phyloP scores from a whole-genome alignment of 345 rosid species.

The Excoecaria cochinchinensis region DNA sequence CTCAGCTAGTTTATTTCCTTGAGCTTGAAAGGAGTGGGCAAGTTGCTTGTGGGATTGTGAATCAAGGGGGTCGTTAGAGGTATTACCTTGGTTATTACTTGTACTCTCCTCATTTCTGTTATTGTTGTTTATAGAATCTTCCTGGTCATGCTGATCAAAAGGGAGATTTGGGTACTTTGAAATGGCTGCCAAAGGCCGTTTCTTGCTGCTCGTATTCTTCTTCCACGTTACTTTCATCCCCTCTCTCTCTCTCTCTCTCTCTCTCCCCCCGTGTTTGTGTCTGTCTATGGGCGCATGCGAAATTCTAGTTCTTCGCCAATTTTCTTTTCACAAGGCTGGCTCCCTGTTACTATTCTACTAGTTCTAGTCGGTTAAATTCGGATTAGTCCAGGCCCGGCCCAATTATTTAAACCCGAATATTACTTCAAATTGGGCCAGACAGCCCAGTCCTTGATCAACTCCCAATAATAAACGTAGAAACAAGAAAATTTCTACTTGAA shows the following conservation, averaged over 20 bases:
- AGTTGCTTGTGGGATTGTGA: conserved; percentile 35
- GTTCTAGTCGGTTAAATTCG: background rate
- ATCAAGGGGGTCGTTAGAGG: conserved; percentile 13
- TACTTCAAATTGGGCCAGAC: no score
- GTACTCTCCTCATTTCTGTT: background rate
- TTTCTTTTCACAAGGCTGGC: background rate
- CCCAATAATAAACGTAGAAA: no score
- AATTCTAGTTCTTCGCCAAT: background rate
- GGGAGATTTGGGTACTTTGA: conserved; percentile 54
- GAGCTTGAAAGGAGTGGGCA: conserved; percentile 56
- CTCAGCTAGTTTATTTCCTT: conserved; percentile 81
- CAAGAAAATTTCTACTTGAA: no score
- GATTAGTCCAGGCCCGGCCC: no score
- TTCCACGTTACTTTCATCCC: conserved; percentile 80
- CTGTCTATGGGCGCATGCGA: background rate
- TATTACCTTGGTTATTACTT: background rate
- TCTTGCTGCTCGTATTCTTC: conserved; percentile 44
- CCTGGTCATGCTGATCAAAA: conserved; percentile 41
- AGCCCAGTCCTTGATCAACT: no score
- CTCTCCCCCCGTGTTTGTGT: no score
- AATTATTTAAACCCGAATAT: no score
- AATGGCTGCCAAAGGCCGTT: conserved; percentile 53
- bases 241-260: conserved; percentile 3
- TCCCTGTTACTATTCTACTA: no score
- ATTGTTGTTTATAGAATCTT: background rate